Evolutionary conservation across 371 early-diverging fungal species (phyloP).

Genomic region (Apophysomyces variabilis): DNA sequence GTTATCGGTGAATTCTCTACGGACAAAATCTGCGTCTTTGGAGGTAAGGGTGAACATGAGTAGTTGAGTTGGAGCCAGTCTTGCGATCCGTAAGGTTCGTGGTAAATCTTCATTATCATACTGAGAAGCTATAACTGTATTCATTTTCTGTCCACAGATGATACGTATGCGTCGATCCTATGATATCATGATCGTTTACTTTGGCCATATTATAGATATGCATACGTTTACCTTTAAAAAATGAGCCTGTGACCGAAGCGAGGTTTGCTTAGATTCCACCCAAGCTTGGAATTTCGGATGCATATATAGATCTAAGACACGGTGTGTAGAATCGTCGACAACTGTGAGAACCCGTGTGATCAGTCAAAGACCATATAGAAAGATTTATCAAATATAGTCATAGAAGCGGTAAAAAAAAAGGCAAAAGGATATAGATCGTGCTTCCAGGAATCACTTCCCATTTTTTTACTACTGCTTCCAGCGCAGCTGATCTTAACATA

Average conservation of each 20-base stretch:
- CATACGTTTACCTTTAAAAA: constrained; percentile 15
- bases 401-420: constrained; percentile 5
- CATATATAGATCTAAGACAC: constrained; percentile 20
- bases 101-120: constrained; percentile 16
- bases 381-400: neutral
- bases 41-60: constrained; percentile 35
- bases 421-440: constrained; percentile 19
- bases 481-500: neutral
- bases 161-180: constrained; percentile 33
- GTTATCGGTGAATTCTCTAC: constrained; percentile 27
- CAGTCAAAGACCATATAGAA: constrained; percentile 16
- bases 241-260: constrained; percentile 9
- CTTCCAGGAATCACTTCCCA: constrained; percentile 17
- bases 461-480: constrained; percentile 20
- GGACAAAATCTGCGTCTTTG: constrained; percentile 33
- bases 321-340: constrained; percentile 10
- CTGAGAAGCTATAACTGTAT: constrained; percentile 21
- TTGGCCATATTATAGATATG: neutral
- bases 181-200: neutral
- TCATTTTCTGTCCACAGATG: constrained; percentile 28
- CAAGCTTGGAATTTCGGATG: constrained; percentile 26
- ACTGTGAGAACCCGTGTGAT: constrained; percentile 19
- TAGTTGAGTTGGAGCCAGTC: constrained; percentile 38
- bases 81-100: constrained; percentile 23
- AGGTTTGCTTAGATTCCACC: constrained; percentile 15